Evolutionary conservation across 2,329 filamentous ascomycete genomes (phyloP), one percentile per base, ranked within the genome.

Genomic region (Aspergillus glaucus): DNA sequence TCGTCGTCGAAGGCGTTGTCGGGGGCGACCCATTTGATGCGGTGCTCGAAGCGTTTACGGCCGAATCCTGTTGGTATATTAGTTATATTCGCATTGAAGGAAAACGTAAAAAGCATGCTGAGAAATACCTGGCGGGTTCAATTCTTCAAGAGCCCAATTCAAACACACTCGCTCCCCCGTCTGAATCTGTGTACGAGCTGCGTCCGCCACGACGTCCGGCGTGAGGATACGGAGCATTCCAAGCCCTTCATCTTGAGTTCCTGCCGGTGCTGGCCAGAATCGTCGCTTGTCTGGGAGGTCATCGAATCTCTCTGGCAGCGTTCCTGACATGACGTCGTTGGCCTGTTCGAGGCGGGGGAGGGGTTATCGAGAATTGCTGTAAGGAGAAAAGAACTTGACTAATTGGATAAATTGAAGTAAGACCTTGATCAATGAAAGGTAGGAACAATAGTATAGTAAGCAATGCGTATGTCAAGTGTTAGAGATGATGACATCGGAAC

Each of bases 71-170:
- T 14, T 70, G 48, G 72, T 69, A 48, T 24, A 6, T 42, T 6
- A 14, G 26, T 24, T n/a, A 22, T 6, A 12, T 30, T 30, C 26
- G 12, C n/a, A 7, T 8, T 12, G 36, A 19, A 15, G 3, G 4
- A 19, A 39, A 19, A 39, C 36, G 4, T 19, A 39, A 14, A 21
- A 17, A 19, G 15, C 4, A 17, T 9, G 7, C 9, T 43, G 10
- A 19, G 21, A 28, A 39, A 5, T 57, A 67, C 64, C 65, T 47
- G 67, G 65, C 10, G 62, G 63, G n/a, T 79, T 75, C 2, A 81
- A 64, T 56, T 82, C 81, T 44, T 74, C 73, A 36, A 82, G 63
- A 24, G 78, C 74, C 79, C 79, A 82, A 34, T 78, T 77, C 21
- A 83, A 62, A 44, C 75, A 75, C 19, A 81, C 73, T 21, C 78